These are phyloP conservation scores for Pezicula neosporulosa DNA, from an alignment of 2,329 filamentous ascomycete species.

Conservation along the genomic window DNA sequence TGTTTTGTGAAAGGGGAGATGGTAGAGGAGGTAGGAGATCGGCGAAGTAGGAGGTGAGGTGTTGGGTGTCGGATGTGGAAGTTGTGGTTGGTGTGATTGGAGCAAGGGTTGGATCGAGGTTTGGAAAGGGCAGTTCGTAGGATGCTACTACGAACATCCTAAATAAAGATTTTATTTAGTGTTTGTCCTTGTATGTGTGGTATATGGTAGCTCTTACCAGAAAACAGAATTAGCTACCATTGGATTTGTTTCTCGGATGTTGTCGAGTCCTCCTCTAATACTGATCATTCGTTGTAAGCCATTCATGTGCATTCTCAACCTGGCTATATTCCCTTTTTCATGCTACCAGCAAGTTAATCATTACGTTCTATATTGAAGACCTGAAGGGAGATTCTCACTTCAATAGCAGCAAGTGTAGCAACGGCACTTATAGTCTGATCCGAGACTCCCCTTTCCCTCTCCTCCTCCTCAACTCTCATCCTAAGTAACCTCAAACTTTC, in stretches of 20 bases:
- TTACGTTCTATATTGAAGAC: too few relatives aligned
- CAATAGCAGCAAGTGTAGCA: constrained; percentile 10
- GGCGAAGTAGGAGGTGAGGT: constrained; percentile 5
- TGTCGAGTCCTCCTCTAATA: constrained; percentile 7
- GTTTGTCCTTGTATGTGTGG: too few relatives aligned
- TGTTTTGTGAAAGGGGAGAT: neutral
- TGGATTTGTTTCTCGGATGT: constrained; percentile 4
- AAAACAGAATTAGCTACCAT: constrained; percentile 9
- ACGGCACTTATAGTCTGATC: constrained; percentile 14
- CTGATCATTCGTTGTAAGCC: constrained; percentile 11
- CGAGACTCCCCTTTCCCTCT: neutral
- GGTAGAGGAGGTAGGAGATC: constrained; percentile 3
- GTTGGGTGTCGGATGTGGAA: neutral
- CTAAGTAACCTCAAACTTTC: constrained; percentile 9
- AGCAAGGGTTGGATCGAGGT: constrained; percentile 5
- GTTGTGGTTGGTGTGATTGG: constrained; percentile 5
- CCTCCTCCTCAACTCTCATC: constrained; percentile 6
- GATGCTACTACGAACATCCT: constrained; percentile 10
- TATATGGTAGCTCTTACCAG: constrained; percentile 5
- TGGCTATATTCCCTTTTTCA: constrained; percentile 7
- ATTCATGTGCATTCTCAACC: constrained; percentile 9
- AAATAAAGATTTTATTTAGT: too few relatives aligned
- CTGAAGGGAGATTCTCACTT: constrained; percentile 4
- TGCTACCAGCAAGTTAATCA: constrained; percentile 4
- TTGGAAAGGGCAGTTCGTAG: constrained; percentile 8